Evolutionary conservation across 2,329 filamentous ascomycete genomes (phyloP).

Genomic region (Botryosphaeria dothidea): DNA sequence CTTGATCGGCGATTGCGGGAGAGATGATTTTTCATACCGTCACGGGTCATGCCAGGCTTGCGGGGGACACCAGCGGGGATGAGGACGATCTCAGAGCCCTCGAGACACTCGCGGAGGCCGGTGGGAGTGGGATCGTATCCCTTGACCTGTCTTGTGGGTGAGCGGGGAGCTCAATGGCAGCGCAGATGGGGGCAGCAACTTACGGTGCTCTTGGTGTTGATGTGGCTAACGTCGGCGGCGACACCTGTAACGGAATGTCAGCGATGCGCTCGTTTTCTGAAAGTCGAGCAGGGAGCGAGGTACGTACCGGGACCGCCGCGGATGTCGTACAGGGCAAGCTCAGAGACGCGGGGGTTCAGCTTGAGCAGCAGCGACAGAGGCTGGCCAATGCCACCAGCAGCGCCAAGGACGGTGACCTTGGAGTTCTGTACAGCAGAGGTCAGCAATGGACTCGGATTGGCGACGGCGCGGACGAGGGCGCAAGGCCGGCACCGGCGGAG

Average conservation of each 20-base stretch:
- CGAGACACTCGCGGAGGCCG: slow-evolving; percentile 77
- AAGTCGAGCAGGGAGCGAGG: not conserved
- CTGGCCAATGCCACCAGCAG: slow-evolving; percentile 96
- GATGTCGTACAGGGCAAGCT: slow-evolving; percentile 98
- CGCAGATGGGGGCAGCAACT: slow-evolving; percentile 22
- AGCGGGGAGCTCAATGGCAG: slow-evolving; percentile 10
- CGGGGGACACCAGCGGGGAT: slow-evolving; percentile 98
- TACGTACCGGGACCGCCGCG: slow-evolving; percentile 83
- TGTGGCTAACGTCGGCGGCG: slow-evolving; percentile 95
- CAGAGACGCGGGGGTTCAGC: slow-evolving; percentile 91
- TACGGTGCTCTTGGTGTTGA: slow-evolving; percentile 93
- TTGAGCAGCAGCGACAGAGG: slow-evolving; percentile 97
- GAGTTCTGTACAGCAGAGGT: slow-evolving; percentile 65
- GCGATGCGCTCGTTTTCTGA: not conserved
- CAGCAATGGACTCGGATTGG: slow-evolving; percentile 25
- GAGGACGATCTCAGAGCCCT: slow-evolving; percentile 88
- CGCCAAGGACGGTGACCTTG: slow-evolving; percentile 97
- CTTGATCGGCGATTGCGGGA: not conserved
- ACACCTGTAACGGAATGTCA: slow-evolving; percentile 64
- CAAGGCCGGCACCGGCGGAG: slow-evolving; percentile 21
- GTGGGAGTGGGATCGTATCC: slow-evolving; percentile 79
- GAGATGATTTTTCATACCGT: slow-evolving; percentile 57
- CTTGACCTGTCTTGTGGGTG: slow-evolving; percentile 59
- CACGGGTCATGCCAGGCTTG: slow-evolving; percentile 99
- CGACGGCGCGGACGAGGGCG: slow-evolving; percentile 20